Base-by-base conservation (phyloP, 1,139 yeast species). In the Blastobotrys ciferrii region DNA sequence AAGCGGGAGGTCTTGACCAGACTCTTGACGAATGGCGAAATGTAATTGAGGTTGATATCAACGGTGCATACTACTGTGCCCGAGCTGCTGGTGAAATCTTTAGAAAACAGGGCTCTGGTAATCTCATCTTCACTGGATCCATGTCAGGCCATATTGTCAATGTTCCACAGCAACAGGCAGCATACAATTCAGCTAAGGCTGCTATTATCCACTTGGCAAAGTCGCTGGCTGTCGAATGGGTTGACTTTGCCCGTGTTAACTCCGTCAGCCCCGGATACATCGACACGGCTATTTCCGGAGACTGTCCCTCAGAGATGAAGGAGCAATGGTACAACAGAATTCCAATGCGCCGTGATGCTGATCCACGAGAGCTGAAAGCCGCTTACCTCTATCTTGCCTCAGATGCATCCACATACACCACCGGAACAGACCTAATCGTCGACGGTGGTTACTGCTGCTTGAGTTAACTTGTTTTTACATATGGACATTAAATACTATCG, bases 71-170 rank as follows among this genome's bases (percentile, higher is more conserved):
- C 81, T 50, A 41, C 31, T 41, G 49, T 19, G 46, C 46, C 50
- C 80, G 77, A 60, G 66, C 69, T 14, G 81, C 80, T 39, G 92
- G 92, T 23, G 68, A 71, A 54, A 71, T 82, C 53, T 84, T 86
- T 71, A 75, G 77, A 63, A 69, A 74, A 65, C 75, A 82, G 46
- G 80, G 81, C 46, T 50, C 50, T 47, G 94, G 89, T 30, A 20
- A 35, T 12, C 17, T 84, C 53, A 81, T 86, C 57, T 72, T 86
- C 67, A 82, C 89, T 47, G 92, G 89, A 11, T 84, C 92, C 43
- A 85, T 86, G 89, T 83, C 91, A n/a, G 94, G 89, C 43, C 78
- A 78, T 58, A 83, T 86, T 61, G 89, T 84, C 54, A 86, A 86
- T 65, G 80, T 81, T 50, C 95, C 95, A 11, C 92, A 86, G 67